These are phyloP conservation scores for Puccinia triticina DNA, from an alignment of 1,284 basidiomycete species.

Conservation along the genomic window DNA sequence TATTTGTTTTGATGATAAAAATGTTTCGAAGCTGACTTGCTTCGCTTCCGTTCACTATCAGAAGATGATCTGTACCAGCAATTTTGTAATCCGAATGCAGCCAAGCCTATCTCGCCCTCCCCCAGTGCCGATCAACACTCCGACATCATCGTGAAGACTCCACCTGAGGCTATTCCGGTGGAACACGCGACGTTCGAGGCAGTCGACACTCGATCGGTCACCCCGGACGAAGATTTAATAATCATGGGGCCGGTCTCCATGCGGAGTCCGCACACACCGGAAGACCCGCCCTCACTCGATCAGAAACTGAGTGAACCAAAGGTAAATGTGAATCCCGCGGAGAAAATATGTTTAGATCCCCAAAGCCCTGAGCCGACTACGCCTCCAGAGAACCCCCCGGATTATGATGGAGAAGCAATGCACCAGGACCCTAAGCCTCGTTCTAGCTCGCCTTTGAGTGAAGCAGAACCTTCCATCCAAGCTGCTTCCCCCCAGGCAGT, in stretches of 20 bases:
- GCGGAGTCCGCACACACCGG: not conserved
- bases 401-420: constrained; percentile 1
- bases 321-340: not conserved
- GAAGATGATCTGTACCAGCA: not conserved
- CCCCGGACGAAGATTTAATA: constrained; percentile 13
- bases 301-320: not conserved
- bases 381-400: not conserved
- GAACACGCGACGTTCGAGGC: not conserved
- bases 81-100: not conserved
- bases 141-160: not conserved
- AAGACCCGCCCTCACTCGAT: not conserved
- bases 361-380: not conserved
- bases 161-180: not conserved
- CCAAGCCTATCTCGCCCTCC: not conserved
- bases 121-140: not conserved
- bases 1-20: not conserved
- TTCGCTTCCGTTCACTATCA: not conserved
- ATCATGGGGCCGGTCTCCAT: not conserved
- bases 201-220: not conserved
- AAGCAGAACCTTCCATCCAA: not conserved
- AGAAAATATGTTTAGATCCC: not conserved
- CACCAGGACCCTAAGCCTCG: not conserved
- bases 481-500: not conserved
- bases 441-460: not conserved
- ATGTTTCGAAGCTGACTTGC: not conserved